Conservation (phyloP, 1,139 yeast species). For the Maudiozyma humilis region DNA sequence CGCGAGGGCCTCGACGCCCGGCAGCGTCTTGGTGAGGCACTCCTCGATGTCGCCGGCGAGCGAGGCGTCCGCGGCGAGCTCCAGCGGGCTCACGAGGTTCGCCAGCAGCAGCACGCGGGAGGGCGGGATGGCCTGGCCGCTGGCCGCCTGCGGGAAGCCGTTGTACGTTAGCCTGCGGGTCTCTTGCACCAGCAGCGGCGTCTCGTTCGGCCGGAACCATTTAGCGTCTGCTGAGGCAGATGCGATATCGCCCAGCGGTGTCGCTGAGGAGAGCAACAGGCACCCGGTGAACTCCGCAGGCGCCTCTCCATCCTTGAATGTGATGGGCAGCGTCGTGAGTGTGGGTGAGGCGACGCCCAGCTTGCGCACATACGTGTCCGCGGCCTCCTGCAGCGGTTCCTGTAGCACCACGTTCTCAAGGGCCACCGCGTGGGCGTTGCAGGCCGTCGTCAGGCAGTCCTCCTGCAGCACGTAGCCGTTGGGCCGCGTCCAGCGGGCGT, state of each 20-base stretch:
- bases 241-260: no score
- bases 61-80: constrained; percentile 43
- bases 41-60: constrained; percentile 43
- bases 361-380: neutral
- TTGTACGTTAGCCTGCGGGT: constrained; percentile 27
- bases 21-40: constrained; percentile 45
- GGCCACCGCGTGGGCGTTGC: constrained; percentile 19
- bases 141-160: constrained; percentile 19
- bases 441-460: constrained; percentile 19
- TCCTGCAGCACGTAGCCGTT: constrained; percentile 19
- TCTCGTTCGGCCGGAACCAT: constrained; percentile 22
- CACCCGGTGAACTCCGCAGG: constrained; percentile 12
- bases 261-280: constrained; percentile 11
- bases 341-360: neutral
- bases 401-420: constrained; percentile 16
- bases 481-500: constrained; percentile 22
- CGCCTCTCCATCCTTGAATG: neutral
- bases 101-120: constrained; percentile 58
- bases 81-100: constrained; percentile 59
- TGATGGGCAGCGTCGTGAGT: neutral
- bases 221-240: constrained; percentile 5
- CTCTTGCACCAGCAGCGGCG: constrained; percentile 15
- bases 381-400: neutral
- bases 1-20: constrained; percentile 41
- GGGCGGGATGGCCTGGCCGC: constrained; percentile 13